These are phyloP conservation scores for Euptelea pleiosperma DNA, from an alignment of 164 flowering plant species.

Conservation along the genomic window DNA sequence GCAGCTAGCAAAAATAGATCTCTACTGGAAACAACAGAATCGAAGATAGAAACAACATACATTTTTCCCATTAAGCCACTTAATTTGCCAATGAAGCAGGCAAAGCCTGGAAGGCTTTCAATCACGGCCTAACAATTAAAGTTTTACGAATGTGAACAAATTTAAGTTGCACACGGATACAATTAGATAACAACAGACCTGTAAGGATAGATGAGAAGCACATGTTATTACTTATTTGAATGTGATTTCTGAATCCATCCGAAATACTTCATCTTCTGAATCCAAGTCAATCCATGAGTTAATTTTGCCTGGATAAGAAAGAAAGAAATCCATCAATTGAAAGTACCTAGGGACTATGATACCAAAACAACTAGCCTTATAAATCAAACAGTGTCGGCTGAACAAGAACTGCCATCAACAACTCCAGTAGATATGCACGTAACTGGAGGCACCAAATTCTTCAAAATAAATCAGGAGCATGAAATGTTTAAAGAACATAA, in stretches of 20 bases:
- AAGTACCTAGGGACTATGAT: neutral
- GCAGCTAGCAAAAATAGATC: too few species aligned
- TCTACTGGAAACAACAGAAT: too few species aligned
- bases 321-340: neutral
- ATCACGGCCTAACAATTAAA: neutral
- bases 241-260: conserved; percentile 80
- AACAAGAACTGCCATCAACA: conserved; percentile 1
- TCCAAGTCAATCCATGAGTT: conserved; percentile 99
- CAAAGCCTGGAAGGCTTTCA: neutral
- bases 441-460: too few species aligned
- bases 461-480: too few species aligned
- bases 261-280: conserved; percentile 78
- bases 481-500: too few species aligned
- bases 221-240: conserved; percentile 91
- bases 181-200: conserved; percentile 40
- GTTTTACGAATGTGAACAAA: neutral
- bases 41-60: too few species aligned
- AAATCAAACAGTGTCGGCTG: neutral
- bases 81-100: too few species aligned
- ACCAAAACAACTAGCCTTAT: neutral
- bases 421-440: neutral
- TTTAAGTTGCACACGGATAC: neutral
- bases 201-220: conserved; percentile 96
- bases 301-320: conserved; percentile 63
- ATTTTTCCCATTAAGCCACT: too few species aligned